These are phyloP conservation scores for Cyberlindnera amylophila DNA, from an alignment of 805 yeast genomes.

Conservation along the genomic window DNA sequence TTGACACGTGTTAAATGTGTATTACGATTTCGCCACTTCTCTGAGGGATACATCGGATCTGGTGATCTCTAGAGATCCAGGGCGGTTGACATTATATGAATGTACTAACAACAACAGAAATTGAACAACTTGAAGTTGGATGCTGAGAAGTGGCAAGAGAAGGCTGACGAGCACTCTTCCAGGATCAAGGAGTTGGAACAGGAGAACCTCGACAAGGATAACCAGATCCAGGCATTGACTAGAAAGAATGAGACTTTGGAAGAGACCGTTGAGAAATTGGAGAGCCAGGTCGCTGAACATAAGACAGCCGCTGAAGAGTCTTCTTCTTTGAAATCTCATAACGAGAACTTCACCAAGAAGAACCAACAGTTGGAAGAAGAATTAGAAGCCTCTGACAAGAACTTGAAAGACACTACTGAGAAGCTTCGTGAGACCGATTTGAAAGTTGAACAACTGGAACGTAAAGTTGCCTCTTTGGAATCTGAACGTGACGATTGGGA, in stretches of 20 bases:
- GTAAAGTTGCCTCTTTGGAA: conserved; percentile 89
- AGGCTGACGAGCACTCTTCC: conserved; percentile 80
- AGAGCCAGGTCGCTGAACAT: conserved; percentile 65
- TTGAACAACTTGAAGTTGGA: conserved; percentile 86
- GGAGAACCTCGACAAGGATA: conserved; percentile 87
- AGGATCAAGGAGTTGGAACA: conserved; percentile 89
- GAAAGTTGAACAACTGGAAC: conserved; percentile 93
- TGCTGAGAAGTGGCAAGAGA: conserved; percentile 96
- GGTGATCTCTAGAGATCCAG: not conserved
- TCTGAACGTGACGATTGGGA: conserved; percentile 89
- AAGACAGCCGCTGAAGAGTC: conserved; percentile 90
- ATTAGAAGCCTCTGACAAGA: conserved; percentile 84
- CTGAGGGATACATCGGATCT: no score
- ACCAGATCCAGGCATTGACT: conserved; percentile 87
- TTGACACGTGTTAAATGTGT: no score
- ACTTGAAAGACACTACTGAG: conserved; percentile 88
- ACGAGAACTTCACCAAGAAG: conserved; percentile 89
- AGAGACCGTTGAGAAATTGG: conserved; percentile 70
- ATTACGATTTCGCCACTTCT: no score
- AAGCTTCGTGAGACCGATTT: conserved; percentile 93
- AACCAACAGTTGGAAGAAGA: conserved; percentile 85
- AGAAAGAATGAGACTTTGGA: conserved; percentile 90
- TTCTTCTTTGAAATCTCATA: conserved; percentile 79
- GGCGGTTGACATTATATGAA: not conserved
- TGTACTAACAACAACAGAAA: conserved; percentile 49